Evolutionary conservation across 1,284 basidiomycete species (phyloP).

Genomic region (Phaffia rhodozyma): DNA sequence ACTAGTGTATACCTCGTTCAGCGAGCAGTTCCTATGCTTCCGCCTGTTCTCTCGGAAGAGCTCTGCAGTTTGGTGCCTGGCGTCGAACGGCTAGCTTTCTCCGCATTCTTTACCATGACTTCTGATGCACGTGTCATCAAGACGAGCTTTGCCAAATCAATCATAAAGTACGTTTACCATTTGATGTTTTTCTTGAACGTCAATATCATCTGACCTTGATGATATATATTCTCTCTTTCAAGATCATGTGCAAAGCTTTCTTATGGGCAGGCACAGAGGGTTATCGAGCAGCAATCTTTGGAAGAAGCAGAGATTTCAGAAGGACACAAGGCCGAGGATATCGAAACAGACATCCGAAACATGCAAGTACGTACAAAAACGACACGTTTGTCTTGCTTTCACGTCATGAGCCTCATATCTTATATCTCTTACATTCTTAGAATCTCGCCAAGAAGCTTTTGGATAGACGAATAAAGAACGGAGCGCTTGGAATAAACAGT

Average conservation of each 20-base stretch:
- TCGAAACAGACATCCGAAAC: conserved; percentile 63
- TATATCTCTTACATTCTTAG: conserved; percentile 22
- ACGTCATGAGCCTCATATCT: not conserved
- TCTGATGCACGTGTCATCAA: conserved; percentile 67
- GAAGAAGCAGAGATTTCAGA: conserved; percentile 44
- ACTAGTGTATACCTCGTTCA: conserved; percentile 95
- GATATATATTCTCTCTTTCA: not conserved
- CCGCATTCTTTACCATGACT: conserved; percentile 74
- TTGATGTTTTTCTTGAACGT: conserved; percentile 4
- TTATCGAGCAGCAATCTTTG: conserved; percentile 62
- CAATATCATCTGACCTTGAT: conserved; percentile 4
- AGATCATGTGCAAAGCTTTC: conserved; percentile 73
- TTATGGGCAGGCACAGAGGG: conserved; percentile 66
- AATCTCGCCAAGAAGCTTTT: conserved; percentile 61
- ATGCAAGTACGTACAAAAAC: conserved; percentile 40
- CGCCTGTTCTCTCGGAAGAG: conserved; percentile 77
- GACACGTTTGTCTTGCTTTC: not conserved
- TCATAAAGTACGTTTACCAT: conserved; percentile 59
- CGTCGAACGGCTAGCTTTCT: conserved; percentile 79
- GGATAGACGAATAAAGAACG: conserved; percentile 61
- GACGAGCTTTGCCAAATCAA: conserved; percentile 84
- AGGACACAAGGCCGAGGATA: conserved; percentile 46
- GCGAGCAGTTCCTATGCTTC: conserved; percentile 90
- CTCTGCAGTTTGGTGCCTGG: conserved; percentile 82
- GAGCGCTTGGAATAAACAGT: conserved; percentile 63